Evolutionary conservation across 192 early-diverging fungal genomes (phyloP), one percentile per base, ranked within the genome.

Genomic region (Coemansia sp.): DNA sequence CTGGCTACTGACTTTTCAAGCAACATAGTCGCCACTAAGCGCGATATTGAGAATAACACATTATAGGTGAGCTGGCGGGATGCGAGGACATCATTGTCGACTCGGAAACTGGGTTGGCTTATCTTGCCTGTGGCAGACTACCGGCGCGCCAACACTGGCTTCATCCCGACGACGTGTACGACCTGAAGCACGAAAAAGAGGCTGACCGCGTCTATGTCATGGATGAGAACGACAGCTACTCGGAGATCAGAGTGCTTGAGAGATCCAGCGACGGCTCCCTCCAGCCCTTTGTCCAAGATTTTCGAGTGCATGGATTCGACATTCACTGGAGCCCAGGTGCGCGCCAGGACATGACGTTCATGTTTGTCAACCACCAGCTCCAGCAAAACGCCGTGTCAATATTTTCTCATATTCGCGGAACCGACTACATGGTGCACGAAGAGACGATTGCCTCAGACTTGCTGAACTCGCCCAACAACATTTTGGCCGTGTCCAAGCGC

Each of bases 41-140:
- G 22, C 45, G 9, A 19, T 6, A 24, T 9, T 27, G 45, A 6
- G 10, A 11, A 31, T 24, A 10, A 47, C 19, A 24, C 19, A 24
- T 24, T 40, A 3, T 74, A 74, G 64, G 70, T 11, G 63, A 67
- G 36, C 51, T 81, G 14, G 69, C 85, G 8, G 84, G 84, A 4
- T 89, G 87, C 35, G 87, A 89, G 64, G 87, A 89, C 47, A 80
- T 89, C 37, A 60, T 76, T 43, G 71, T 89, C 14, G 86, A 87
- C 62, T 82, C 79, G n/a, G 47, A 65, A 3, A 83, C 86, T 7
- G 86, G 87, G 2, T 59, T 83, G 17, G 87, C 86, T 4, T 89
- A 86, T 57, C 71, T 85, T 3, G 68, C 87, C 35, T 89, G 87
- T 59, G 85, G 85, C 20, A 65, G 66, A 37, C 59, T 82, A 8